phyloP scores from a whole-genome alignment of 768 basidiomycete genomes.

The Chlorophyllum brunneum region DNA sequence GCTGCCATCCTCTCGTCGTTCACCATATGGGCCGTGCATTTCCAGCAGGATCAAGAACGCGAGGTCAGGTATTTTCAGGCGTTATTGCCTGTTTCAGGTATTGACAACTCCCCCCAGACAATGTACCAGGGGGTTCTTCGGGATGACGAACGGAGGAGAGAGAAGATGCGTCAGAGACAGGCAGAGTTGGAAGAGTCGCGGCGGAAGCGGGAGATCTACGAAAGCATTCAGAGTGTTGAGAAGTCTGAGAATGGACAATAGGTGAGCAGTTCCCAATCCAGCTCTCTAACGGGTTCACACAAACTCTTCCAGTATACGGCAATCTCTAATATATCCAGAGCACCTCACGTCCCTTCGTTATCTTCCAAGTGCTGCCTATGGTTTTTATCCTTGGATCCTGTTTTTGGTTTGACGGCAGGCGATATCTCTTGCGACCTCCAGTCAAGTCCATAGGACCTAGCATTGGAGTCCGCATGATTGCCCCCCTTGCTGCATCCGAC shows the following conservation, averaged over 20 bases:
- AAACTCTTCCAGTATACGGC: background rate
- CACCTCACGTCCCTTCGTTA: too few relatives aligned
- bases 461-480: too few relatives aligned
- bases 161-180: constrained; percentile 67
- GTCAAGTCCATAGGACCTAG: too few relatives aligned
- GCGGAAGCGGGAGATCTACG: constrained; percentile 64
- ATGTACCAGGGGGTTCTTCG: constrained; percentile 91
- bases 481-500: too few relatives aligned
- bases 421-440: too few relatives aligned
- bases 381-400: too few relatives aligned
- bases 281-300: background rate
- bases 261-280: background rate
- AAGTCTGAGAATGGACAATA: constrained; percentile 5
- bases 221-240: constrained; percentile 41
- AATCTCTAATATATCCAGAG: background rate
- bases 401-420: too few relatives aligned
- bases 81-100: background rate
- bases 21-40: constrained; percentile 89
- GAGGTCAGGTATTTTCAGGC: constrained; percentile 47
- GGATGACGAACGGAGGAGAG: constrained; percentile 77
- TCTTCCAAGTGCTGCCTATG: too few relatives aligned
- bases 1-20: constrained; percentile 61
- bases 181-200: constrained; percentile 58
- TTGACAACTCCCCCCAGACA: constrained; percentile 40
- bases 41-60: constrained; percentile 77